A percentile compares a stretch with the other conserved stretches of the same genome.
phyloP scores from a whole-genome alignment of 306 rosid genomes.

The Gastrolobium villosum region DNA sequence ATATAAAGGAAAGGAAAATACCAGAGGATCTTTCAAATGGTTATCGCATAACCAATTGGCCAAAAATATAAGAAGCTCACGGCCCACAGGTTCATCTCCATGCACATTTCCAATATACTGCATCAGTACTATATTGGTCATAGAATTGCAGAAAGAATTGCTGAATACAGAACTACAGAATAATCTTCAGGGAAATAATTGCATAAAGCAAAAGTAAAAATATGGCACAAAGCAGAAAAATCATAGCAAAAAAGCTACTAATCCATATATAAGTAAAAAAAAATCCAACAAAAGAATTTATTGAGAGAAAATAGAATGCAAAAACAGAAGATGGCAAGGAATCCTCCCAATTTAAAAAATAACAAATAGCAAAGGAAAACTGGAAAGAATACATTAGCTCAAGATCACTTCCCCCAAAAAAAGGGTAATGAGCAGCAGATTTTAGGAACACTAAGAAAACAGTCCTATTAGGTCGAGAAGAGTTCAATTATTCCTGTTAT shows the following conservation, averaged over 20 bases:
- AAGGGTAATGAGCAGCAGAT: background rate
- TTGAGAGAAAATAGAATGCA: background rate
- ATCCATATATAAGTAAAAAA: background rate
- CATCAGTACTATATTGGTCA: conserved; percentile 54
- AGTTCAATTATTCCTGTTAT: background rate
- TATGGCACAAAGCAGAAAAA: conserved; percentile 21
- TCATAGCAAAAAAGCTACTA: background rate
- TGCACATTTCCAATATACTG: conserved; percentile 98
- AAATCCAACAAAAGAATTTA: background rate
- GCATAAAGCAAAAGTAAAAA: conserved; percentile 16
- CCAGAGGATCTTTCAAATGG: conserved; percentile 85
- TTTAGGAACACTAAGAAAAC: background rate
- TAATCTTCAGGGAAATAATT: conserved; percentile 27
- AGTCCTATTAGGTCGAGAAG: background rate
- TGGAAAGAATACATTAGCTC: background rate
- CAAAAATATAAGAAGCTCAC: conserved; percentile 80
- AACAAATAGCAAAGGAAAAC: background rate
- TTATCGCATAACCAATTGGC: conserved; percentile 98
- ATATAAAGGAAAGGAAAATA: conserved; percentile 51
- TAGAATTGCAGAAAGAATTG: conserved; percentile 40
- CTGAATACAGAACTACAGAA: conserved; percentile 34
- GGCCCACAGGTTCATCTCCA: conserved; percentile 98
- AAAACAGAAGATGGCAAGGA: background rate
- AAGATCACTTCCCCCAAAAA: background rate
- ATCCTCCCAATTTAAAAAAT: background rate